Evolutionary conservation across 805 yeast genomes (phyloP), one percentile per base, ranked within the genome.

Genomic region (Scheffersomyces coipomensis): DNA sequence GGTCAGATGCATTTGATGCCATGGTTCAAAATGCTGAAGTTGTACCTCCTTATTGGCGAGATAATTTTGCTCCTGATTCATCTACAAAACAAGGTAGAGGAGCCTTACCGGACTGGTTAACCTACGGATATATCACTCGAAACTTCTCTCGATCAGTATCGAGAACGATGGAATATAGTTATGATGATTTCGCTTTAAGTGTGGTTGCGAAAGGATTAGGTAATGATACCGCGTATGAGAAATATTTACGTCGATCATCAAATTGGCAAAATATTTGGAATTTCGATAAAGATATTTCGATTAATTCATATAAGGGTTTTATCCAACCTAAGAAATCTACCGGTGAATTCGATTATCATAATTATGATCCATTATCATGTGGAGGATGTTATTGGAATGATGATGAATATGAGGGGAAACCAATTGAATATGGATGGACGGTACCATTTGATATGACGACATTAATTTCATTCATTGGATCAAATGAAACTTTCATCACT

Each of bases 261-360:
- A 50, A 56, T 37, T 65, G 71, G 71, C 60, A 59, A 40, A 55
- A 62, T 34, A 42, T 65, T 13, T 65, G 69, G 68, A 64, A 65
- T 39, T 36, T 37, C 10, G 44, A 58, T n/a, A 55, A 60, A 12
- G 34, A 53, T 3, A 35, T 56, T 2, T 19, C 35, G 3, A 39
- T 38, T 2, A 43, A 40, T 13, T 35, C 43, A 9, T 65, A 63
- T 43, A 52, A 37, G 7, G 71, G 69, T 0, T 64, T 63, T 40
- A 33, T 65, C 19, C 66, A 62, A 39, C 69, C 69, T 4, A 60
- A 45, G 32, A 44, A 58, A 36, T 48, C 55, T 11, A 44, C 52
- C 38, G 67, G 68, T 4, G 22, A 43, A 2, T 64, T 64, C 51
- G 52, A 51, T 24, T 16, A 34, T 33, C 36, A 47, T 8, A 37